Base-by-base conservation (phyloP, 192 early-diverging fungal species). In the Podila horticola region DNA sequence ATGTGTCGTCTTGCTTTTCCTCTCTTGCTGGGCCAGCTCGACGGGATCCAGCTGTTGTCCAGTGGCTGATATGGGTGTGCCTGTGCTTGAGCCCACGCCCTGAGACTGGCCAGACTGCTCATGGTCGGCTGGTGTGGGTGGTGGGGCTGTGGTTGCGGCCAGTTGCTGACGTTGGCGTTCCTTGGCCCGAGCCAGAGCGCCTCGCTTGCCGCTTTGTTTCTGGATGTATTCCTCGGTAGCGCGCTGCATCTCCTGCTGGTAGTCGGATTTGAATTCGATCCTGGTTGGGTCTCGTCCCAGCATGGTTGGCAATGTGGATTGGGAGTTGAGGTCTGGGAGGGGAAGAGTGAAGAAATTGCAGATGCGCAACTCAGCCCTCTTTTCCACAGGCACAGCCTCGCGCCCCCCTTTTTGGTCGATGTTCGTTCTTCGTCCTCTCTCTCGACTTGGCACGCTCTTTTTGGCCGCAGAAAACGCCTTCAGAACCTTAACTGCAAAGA, bases 201-300 rank as follows among this genome's bases (percentile, higher is more conserved):
- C 52, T 24, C 24, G 52, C n/a, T 55, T n/a, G 1, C 52, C 52
- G 22, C 52, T 26, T 11, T 55, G 52, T 55, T 26, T n/a, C 24
- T 55, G 52, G 52, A 69, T 36, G 38, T 79, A 71, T 58, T 79
- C 64, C 55, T 79, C 75, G 52, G 57, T 59, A 5, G 75, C 75
- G 9, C 49, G 62, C 15, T 79, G 68, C 36, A 79, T 66, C 45
- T 79, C 75, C 5, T 41, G 57, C 8, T 67, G 26, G 50, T 79
- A 68, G 30, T 71, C 69, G n/a, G 75, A 57, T 36, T 58, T 50
- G 22, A 79, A 41, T 22, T 79, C 75, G 36, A 79, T 66, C 24
- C 75, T 19, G 5, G 75, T 71, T 10, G 75, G 75, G 36, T 79
- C 75, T 17, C 75, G 58, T 62, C 69, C 55, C 4, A 79, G 64